A percentile compares a stretch with the other conserved stretches of the same genome.
Evolutionary conservation across 1,284 basidiomycete genomes (phyloP).

Genomic region (Irpex sp.): DNA sequence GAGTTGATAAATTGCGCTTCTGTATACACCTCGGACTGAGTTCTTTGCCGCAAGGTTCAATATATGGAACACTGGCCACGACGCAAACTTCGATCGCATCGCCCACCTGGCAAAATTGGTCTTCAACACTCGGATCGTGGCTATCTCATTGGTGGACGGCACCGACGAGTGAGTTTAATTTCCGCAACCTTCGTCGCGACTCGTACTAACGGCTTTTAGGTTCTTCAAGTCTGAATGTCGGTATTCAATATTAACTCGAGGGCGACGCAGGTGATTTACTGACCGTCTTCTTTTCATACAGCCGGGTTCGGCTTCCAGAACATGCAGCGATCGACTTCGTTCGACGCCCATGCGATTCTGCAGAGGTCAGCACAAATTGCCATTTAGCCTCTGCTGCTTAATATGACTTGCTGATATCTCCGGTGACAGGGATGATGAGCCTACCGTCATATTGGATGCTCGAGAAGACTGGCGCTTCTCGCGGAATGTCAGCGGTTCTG

Average conservation of each 20-base stretch:
- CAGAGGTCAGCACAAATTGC: slow-evolving; percentile 53
- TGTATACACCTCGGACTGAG: not conserved
- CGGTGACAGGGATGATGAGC: slow-evolving; percentile 73
- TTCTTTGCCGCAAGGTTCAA: slow-evolving; percentile 64
- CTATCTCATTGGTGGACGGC: slow-evolving; percentile 80
- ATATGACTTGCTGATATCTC: not conserved
- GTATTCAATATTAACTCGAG: slow-evolving; percentile 17
- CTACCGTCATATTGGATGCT: slow-evolving; percentile 82
- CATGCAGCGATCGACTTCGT: slow-evolving; percentile 62
- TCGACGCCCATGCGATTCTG: slow-evolving; percentile 83
- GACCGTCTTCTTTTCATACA: slow-evolving; percentile 21
- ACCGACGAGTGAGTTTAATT: slow-evolving; percentile 60
- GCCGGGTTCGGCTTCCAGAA: slow-evolving; percentile 60
- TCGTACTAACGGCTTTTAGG: slow-evolving; percentile 30
- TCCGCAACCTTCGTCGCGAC: slow-evolving; percentile 1
- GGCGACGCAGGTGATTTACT: not conserved
- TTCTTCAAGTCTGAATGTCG: slow-evolving; percentile 85
- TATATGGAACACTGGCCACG: slow-evolving; percentile 80
- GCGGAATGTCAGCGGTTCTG: slow-evolving; percentile 53
- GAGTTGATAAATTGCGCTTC: slow-evolving; percentile 20
- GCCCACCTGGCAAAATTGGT: slow-evolving; percentile 88
- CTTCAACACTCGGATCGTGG: slow-evolving; percentile 85
- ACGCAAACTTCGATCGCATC: slow-evolving; percentile 91
- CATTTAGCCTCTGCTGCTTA: not conserved
- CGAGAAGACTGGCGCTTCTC: slow-evolving; percentile 85